Conservation (phyloP, 805 yeast genomes). For the Blastobotrys terrestris region DNA sequence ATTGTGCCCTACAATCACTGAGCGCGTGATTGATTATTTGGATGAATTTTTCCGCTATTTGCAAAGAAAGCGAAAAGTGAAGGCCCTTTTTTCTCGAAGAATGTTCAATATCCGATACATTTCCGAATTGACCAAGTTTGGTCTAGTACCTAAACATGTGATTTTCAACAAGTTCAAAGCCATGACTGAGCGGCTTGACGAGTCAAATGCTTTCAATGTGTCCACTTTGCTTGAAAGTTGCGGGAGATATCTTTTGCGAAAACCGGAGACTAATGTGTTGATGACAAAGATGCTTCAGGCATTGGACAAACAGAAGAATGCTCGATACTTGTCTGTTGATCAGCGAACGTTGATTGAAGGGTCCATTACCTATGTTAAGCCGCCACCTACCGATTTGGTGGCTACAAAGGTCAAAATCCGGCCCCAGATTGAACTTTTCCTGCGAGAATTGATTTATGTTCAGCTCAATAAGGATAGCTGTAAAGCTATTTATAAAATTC, state of each 20-base stretch:
- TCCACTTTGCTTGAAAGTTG: conserved; percentile 66
- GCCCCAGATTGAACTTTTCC: conserved; percentile 33
- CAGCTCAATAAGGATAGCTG: conserved; percentile 41
- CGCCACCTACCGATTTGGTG: conserved; percentile 38
- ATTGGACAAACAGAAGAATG: conserved; percentile 45
- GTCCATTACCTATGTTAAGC: conserved; percentile 28
- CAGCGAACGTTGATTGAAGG: conserved; percentile 55
- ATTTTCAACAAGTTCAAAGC: conserved; percentile 67
- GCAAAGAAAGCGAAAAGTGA: conserved; percentile 14
- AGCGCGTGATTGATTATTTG: conserved; percentile 46
- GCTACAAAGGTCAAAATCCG: conserved; percentile 20
- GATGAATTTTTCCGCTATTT: conserved; percentile 35
- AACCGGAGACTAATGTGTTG: conserved; percentile 48
- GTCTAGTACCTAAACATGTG: conserved; percentile 61
- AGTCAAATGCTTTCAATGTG: conserved; percentile 61
- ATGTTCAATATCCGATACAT: conserved; percentile 47
- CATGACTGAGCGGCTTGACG: conserved; percentile 46
- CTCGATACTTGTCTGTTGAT: conserved; percentile 44
- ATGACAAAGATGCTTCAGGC: conserved; percentile 61
- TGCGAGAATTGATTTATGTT: conserved; percentile 44
- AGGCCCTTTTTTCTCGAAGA: conserved; percentile 16
- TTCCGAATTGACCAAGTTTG: conserved; percentile 71
- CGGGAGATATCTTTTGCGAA: conserved; percentile 57
- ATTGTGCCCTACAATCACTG: conserved; percentile 44
- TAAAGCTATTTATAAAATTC: conserved; percentile 32